Evolutionary conservation across 306 rosid species (phyloP), one percentile per base, ranked within the genome.

Genomic region (Pyrus pyrifolia): DNA sequence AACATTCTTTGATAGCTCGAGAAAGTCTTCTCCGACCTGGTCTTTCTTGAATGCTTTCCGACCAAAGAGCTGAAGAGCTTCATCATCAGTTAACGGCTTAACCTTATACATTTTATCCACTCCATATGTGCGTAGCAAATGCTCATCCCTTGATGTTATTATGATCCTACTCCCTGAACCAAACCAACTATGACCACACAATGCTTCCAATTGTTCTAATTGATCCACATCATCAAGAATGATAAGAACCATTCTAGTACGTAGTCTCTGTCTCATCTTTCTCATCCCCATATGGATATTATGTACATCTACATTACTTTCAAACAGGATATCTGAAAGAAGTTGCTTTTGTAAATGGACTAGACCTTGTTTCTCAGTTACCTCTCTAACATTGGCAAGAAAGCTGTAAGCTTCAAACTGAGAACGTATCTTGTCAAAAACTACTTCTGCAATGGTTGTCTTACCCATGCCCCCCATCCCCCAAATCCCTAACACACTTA

Each of bases 401-500:
- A 75, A 75, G 63, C 40, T 62, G 44, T 27, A 63, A 29, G 62
- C 71, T 6, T 75, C 63, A 8, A 63, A 75, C 21, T 63, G 46
- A 63, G 22, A 18, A 46, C 55, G 40, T 49, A 44, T 75, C 71
- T 42, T 27, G 25, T 66, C 78, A 5, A 11, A 33, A 15, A 64
- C 44, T 58, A 46, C 27, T n/a, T 25, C 23, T 11, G 63, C 30
- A 58, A 58, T 58, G 4, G 30, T 58, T 22, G 8, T 58, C 63
- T 58, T 58, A 22, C 76, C 76, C 4, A 58, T 57, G 40, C 76
- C 76, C 18, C 76, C 67, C 76, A 72, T 72, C 19, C 76, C 76
- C 76, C 76, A 72, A 33, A 72, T 38, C 3, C 76, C 76, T 29
- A 72, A 29, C 19, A 72, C 12, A 7, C 64, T 33, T 15, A 75